phyloP scores from a whole-genome alignment of 352 stramenopile genomes.

The Lagenidium giganteum region DNA sequence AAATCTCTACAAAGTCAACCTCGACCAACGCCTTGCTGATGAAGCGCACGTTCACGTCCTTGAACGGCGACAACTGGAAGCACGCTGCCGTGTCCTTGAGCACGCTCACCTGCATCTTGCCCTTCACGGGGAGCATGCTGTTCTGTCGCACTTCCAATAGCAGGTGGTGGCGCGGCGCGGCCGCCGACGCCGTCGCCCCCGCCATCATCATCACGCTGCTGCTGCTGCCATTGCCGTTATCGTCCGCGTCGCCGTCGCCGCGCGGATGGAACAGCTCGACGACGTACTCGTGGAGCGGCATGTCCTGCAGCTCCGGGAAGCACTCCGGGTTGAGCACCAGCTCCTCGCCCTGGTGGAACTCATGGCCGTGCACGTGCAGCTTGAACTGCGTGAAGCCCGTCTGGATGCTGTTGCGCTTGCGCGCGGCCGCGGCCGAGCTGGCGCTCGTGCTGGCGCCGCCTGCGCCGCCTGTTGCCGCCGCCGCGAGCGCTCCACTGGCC shows the following conservation, averaged over 20 bases:
- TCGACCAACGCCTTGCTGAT: constrained; percentile 62
- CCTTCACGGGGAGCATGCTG: constrained; percentile 48
- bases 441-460: not conserved
- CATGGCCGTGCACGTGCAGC: constrained; percentile 61
- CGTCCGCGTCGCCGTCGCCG: too few species aligned
- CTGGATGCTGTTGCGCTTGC: constrained; percentile 43
- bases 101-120: constrained; percentile 69
- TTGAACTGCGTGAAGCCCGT: constrained; percentile 59
- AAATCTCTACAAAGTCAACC: constrained; percentile 86
- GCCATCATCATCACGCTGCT: constrained; percentile 4
- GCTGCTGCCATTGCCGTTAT: too few species aligned
- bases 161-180: constrained; percentile 53
- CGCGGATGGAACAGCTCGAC: constrained; percentile 67
- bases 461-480: not conserved
- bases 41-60: constrained; percentile 71
- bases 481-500: too few species aligned
- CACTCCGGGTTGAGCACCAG: constrained; percentile 65
- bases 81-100: constrained; percentile 59
- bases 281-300: constrained; percentile 61
- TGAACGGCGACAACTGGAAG: constrained; percentile 56
- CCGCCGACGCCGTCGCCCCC: constrained; percentile 9
- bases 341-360: constrained; percentile 66
- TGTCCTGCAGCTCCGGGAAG: constrained; percentile 51
- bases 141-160: constrained; percentile 60
- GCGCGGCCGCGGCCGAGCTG: constrained; percentile 6